Percentiles rank a stretch among this genome's conserved stretches.
These are phyloP conservation scores for Fonsecaea pedrosoi DNA, from an alignment of 2,329 filamentous ascomycete genomes.

Conservation along the genomic window DNA sequence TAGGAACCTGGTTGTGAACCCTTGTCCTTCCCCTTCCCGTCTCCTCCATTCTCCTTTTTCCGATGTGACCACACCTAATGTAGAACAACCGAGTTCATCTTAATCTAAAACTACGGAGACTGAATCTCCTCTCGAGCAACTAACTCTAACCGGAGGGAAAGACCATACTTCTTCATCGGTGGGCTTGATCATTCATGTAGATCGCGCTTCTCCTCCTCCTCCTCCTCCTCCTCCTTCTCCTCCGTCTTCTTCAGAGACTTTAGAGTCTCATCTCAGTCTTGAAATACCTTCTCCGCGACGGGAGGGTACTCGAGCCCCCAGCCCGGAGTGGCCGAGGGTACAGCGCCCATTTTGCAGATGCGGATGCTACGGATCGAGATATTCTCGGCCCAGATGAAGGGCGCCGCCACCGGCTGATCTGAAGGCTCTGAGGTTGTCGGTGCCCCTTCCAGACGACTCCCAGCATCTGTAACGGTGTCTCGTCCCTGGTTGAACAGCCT, in stretches of 20 bases:
- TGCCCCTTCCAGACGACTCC: not conserved
- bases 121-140: too few relatives aligned
- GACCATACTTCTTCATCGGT: too few relatives aligned
- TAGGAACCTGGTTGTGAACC: too few relatives aligned
- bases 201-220: not conserved
- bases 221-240: too few relatives aligned
- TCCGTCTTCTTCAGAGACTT: not conserved
- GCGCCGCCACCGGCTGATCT: not conserved
- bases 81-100: too few relatives aligned
- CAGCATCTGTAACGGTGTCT: not conserved
- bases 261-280: not conserved
- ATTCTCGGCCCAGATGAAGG: conserved; percentile 73
- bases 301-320: conserved; percentile 61
- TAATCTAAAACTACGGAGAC: too few relatives aligned
- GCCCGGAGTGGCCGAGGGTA: conserved; percentile 62
- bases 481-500: conserved; percentile 43
- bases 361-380: conserved; percentile 73
- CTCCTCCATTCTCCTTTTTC: too few relatives aligned
- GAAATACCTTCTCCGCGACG: conserved; percentile 50
- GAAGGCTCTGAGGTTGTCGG: not conserved
- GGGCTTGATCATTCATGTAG: too few relatives aligned
- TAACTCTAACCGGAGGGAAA: too few relatives aligned
- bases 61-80: too few relatives aligned
- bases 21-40: too few relatives aligned
- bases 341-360: conserved; percentile 88